Conservation (phyloP, 176 grass and related monocot genomes). For the Chrysopogon serrulatus region DNA sequence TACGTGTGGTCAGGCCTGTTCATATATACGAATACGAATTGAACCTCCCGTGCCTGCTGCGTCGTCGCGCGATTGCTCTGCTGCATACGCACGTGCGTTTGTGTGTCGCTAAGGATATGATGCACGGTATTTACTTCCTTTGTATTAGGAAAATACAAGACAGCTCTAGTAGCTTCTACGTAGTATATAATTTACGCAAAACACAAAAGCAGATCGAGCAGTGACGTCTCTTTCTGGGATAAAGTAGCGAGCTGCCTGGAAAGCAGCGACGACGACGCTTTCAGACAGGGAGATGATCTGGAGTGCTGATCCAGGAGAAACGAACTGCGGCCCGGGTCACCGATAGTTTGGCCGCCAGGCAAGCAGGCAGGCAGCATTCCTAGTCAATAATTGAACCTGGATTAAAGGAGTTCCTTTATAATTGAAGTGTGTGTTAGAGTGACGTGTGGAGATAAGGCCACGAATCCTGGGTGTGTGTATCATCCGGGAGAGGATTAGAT, state of each 20-base stretch:
- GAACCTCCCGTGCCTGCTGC: neutral
- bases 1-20: neutral
- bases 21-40: neutral
- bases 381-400: neutral
- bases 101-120: neutral
- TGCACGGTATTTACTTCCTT: neutral
- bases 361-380: neutral
- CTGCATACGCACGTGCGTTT: neutral
- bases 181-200: neutral
- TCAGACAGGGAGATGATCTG: neutral
- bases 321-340: neutral
- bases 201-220: neutral
- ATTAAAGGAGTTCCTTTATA: neutral
- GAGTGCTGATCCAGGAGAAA: constrained; percentile 7
- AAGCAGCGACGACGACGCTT: neutral
- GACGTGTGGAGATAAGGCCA: neutral
- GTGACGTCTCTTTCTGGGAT: neutral
- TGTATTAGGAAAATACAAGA: neutral
- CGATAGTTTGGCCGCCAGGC: neutral
- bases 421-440: neutral
- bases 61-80: neutral
- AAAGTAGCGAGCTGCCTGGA: neutral
- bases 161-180: neutral
- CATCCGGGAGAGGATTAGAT: neutral
- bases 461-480: neutral